Percentiles rank a stretch among this genome's conserved stretches.
Conservation (phyloP, 1,139 yeast species). For the Magnusiomyces fungicola region DNA sequence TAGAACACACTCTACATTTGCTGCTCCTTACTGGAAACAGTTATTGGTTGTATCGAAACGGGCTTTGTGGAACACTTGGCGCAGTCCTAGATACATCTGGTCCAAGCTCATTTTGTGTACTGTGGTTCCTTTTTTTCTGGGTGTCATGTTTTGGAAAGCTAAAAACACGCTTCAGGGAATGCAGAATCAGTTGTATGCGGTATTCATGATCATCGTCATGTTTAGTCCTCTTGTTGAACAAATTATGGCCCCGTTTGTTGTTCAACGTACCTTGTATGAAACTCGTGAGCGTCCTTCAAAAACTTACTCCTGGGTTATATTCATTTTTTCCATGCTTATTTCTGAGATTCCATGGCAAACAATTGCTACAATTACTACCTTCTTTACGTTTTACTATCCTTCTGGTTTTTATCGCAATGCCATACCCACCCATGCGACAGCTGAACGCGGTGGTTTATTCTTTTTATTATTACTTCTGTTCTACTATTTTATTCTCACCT, state of each 20-base stretch:
- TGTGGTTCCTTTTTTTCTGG: slow-evolving; percentile 53
- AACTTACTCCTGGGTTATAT: slow-evolving; percentile 56
- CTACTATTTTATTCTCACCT: slow-evolving; percentile 53
- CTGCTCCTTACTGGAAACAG: slow-evolving; percentile 44
- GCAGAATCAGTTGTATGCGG: slow-evolving; percentile 46
- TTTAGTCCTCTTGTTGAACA: slow-evolving; percentile 64
- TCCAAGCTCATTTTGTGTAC: slow-evolving; percentile 51
- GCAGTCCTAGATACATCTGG: slow-evolving; percentile 68
- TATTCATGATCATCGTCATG: slow-evolving; percentile 59
- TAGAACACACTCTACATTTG: slow-evolving; percentile 25
- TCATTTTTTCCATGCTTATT: slow-evolving; percentile 55
- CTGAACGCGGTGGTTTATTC: slow-evolving; percentile 58
- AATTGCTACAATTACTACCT: slow-evolving; percentile 52
- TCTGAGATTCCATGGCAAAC: slow-evolving; percentile 75
- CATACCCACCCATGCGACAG: slow-evolving; percentile 41
- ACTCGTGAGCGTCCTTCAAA: slow-evolving; percentile 83
- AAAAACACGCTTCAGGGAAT: slow-evolving; percentile 44
- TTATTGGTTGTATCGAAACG: slow-evolving; percentile 44
- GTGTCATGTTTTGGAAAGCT: slow-evolving; percentile 69
- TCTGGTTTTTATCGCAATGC: slow-evolving; percentile 45
- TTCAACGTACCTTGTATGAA: slow-evolving; percentile 74
- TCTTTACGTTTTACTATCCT: slow-evolving; percentile 76
- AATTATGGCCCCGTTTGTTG: slow-evolving; percentile 61
- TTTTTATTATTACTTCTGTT: slow-evolving; percentile 53
- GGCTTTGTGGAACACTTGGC: slow-evolving; percentile 59